Conservation (phyloP, 257 asterid genomes). For the Rehmannia glutinosa region DNA sequence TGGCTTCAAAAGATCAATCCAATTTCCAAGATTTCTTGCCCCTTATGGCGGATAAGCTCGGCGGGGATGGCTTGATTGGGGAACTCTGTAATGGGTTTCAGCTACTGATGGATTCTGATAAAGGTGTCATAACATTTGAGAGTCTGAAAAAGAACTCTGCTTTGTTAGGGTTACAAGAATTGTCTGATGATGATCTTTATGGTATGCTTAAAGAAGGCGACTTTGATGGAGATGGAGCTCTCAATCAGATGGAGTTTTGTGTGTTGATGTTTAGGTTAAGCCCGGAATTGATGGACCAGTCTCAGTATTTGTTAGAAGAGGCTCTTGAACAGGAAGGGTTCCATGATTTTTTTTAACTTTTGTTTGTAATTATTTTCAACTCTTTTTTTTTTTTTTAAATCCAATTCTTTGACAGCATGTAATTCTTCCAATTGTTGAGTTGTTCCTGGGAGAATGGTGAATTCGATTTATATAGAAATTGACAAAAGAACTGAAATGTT, state of each 20-base stretch:
- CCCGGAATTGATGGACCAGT: slow-evolving; percentile 54
- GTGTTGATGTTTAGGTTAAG: slow-evolving; percentile 56
- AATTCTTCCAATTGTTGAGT: slow-evolving; percentile 8
- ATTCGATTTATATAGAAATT: neutral
- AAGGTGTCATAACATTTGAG: slow-evolving; percentile 48
- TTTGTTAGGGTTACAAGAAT: slow-evolving; percentile 31
- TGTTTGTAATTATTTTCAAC: slow-evolving; percentile 4
- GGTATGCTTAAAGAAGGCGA: slow-evolving; percentile 46
- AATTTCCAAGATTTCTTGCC: slow-evolving; percentile 50
- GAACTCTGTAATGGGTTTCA: slow-evolving; percentile 45
- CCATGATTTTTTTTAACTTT: slow-evolving; percentile 28
- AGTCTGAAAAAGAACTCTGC: slow-evolving; percentile 37
- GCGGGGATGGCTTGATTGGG: slow-evolving; percentile 45
- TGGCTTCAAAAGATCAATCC: slow-evolving; percentile 28
- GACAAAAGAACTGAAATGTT: slow-evolving; percentile 14
- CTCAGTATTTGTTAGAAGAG: slow-evolving; percentile 41
- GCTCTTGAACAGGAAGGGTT: slow-evolving; percentile 37
- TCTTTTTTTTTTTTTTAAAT: neutral
- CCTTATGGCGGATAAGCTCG: slow-evolving; percentile 53
- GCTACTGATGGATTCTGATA: slow-evolving; percentile 37
- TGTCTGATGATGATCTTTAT: slow-evolving; percentile 37
- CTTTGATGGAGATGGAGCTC: slow-evolving; percentile 57
- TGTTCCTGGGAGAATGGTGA: slow-evolving; percentile 5
- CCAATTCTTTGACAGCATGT: slow-evolving; percentile 9
- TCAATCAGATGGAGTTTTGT: slow-evolving; percentile 59